Percentiles rank a stretch among this genome's conserved stretches.
These are phyloP conservation scores for Raddia distichophylla DNA, from an alignment of 176 grass and related monocot genomes.

Conservation along the genomic window DNA sequence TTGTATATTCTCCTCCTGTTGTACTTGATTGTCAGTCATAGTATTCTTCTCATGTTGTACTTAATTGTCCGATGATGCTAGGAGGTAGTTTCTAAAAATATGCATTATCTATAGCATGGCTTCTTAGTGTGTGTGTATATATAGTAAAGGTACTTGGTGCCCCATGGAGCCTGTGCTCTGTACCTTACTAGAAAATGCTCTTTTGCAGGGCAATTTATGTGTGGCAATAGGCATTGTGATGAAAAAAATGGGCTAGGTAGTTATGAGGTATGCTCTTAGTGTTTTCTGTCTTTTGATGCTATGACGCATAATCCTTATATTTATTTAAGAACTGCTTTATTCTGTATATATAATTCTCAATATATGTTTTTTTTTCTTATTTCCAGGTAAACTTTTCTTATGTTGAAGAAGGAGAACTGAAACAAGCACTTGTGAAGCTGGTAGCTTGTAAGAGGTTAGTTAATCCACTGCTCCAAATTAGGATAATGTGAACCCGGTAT, in stretches of 20 bases:
- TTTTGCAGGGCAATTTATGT: slow-evolving; percentile 82
- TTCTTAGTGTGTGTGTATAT: too few species aligned
- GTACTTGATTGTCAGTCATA: neutral
- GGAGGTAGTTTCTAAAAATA: neutral
- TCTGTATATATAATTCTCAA: neutral
- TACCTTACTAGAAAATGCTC: neutral
- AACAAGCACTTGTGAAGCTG: slow-evolving; percentile 93
- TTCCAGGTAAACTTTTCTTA: slow-evolving; percentile 92
- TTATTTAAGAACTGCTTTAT: slow-evolving; percentile 10
- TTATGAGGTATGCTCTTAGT: slow-evolving; percentile 72
- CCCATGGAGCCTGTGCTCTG: too few species aligned
- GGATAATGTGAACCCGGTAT: neutral
- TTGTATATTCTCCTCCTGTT: neutral
- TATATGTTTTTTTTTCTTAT: neutral
- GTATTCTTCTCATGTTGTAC: neutral
- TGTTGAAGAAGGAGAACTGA: slow-evolving; percentile 80
- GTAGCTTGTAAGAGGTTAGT: slow-evolving; percentile 86
- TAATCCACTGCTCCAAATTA: slow-evolving; percentile 7
- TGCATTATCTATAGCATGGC: neutral
- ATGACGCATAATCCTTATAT: neutral
- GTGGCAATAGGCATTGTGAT: slow-evolving; percentile 80
- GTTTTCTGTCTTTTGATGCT: slow-evolving; percentile 27
- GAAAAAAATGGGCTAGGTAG: slow-evolving; percentile 71
- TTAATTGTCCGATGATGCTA: neutral
- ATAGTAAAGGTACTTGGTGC: too few species aligned